Conservation (phyloP, 768 basidiomycete species). For the Podaxis sp. region DNA sequence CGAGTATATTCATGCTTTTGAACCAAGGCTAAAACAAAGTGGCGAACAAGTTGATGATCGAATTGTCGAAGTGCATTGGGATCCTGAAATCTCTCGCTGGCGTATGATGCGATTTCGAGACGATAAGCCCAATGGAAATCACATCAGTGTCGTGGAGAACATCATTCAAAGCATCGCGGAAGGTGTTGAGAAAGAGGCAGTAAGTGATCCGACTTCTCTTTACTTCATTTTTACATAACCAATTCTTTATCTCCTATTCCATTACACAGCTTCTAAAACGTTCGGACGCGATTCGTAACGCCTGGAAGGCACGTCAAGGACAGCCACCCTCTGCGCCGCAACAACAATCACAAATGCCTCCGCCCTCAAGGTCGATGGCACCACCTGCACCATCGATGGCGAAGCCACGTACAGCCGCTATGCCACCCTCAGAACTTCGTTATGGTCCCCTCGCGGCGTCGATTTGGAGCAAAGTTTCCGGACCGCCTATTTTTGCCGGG, state of each 20-base stretch:
- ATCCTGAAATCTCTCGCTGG: conserved; percentile 65
- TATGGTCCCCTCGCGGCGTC: conserved; percentile 69
- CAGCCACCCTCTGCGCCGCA: conserved; percentile 25
- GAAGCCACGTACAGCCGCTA: conserved; percentile 22
- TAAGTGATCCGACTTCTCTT: conserved; percentile 38
- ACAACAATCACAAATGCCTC: conserved; percentile 23
- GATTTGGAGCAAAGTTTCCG: conserved; percentile 73
- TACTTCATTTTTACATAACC: neutral
- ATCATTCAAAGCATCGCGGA: conserved; percentile 91
- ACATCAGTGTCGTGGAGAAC: conserved; percentile 77
- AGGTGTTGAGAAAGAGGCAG: conserved; percentile 87
- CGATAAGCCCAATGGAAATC: conserved; percentile 94
- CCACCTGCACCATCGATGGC: conserved; percentile 25
- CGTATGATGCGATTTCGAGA: conserved; percentile 91
- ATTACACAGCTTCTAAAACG: conserved; percentile 62
- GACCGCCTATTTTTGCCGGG: conserved; percentile 59
- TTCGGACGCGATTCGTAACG: conserved; percentile 59
- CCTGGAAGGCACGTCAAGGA: conserved; percentile 70
- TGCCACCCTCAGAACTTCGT: conserved; percentile 40
- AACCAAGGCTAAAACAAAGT: conserved; percentile 71
- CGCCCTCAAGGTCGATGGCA: conserved; percentile 23
- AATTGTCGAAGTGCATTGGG: conserved; percentile 94
- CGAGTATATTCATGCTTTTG: neutral
- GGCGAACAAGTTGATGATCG: conserved; percentile 92
- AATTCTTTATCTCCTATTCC: conserved; percentile 9